A percentile compares a stretch with the other conserved stretches of the same genome.
Evolutionary conservation across 441 rosid species (phyloP).

Genomic region (Brassica hybrid): DNA sequence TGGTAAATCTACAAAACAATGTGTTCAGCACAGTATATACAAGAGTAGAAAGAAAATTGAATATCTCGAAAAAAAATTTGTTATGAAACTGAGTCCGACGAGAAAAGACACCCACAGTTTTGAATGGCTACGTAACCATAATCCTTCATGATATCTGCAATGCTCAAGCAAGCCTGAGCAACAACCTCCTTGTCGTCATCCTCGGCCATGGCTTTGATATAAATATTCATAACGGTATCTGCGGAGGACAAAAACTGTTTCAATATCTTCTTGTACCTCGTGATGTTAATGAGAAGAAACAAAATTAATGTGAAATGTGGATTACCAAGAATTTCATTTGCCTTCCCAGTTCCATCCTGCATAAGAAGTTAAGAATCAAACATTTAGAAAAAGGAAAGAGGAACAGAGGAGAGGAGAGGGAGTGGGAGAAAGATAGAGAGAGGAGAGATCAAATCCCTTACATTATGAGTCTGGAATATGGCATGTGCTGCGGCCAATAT

Average conservation of each 20-base stretch:
- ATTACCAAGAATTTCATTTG: constrained; percentile 83
- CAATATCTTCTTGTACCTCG: constrained; percentile 18
- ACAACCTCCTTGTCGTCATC: constrained; percentile 99
- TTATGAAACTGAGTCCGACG: constrained; percentile 7
- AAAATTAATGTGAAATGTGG: not conserved
- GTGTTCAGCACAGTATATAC: constrained; percentile 33
- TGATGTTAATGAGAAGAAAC: constrained; percentile 12
- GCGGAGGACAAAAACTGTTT: constrained; percentile 41
- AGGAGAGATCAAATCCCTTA: constrained; percentile 49
- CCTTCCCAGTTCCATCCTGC: constrained; percentile 80
- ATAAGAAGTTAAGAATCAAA: constrained; percentile 39
- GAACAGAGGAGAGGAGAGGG: not conserved
- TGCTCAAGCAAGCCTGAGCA: constrained; percentile 89
- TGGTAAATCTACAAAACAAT: constrained; percentile 66
- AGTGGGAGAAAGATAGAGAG: constrained; percentile 9
- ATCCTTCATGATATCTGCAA: constrained; percentile 88
- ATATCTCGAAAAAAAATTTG: not conserved
- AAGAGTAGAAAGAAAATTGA: not conserved
- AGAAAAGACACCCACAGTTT: constrained; percentile 70
- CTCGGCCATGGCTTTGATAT: constrained; percentile 80
- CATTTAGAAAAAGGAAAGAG: constrained; percentile 12
- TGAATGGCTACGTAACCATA: constrained; percentile 80
- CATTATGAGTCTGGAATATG: constrained; percentile 75
- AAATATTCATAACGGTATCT: constrained; percentile 84
- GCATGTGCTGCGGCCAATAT: constrained; percentile 85